Evolutionary conservation across 2,329 filamentous ascomycete species (phyloP).

Genomic region (Apiospora phragmitis): DNA sequence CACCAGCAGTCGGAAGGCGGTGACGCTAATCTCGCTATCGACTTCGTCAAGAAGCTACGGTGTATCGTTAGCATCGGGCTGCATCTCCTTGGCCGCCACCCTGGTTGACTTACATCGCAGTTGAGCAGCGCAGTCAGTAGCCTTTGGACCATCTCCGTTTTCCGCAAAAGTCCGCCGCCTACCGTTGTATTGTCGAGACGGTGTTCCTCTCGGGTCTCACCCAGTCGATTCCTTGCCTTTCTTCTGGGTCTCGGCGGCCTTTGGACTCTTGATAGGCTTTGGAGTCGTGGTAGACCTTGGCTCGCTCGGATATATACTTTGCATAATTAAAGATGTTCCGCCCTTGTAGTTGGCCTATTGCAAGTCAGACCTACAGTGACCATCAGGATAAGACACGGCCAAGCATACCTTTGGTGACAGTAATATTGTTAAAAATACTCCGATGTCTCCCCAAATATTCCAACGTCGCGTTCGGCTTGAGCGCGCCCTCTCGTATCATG

Average conservation of each 20-base stretch:
- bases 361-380: background rate
- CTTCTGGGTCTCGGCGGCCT: background rate
- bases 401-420: slow-evolving; percentile 81
- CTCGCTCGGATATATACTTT: slow-evolving; percentile 80
- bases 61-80: background rate
- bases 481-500: slow-evolving; percentile 94
- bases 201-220: slow-evolving; percentile 72
- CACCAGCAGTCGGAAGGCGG: slow-evolving; percentile 87
- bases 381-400: background rate
- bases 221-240: slow-evolving; percentile 65
- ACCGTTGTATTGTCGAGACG: slow-evolving; percentile 83
- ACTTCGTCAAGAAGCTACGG: slow-evolving; percentile 80
- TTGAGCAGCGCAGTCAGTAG: slow-evolving; percentile 84
- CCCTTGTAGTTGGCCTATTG: slow-evolving; percentile 85
- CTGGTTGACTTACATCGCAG: slow-evolving; percentile 69
- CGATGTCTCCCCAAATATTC: slow-evolving; percentile 81
- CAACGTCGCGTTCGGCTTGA: slow-evolving; percentile 84
- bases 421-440: slow-evolving; percentile 57
- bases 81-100: background rate
- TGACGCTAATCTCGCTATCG: slow-evolving; percentile 95
- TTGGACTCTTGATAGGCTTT: slow-evolving; percentile 40
- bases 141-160: slow-evolving; percentile 87
- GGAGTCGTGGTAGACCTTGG: slow-evolving; percentile 78
- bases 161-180: slow-evolving; percentile 87
- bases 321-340: slow-evolving; percentile 92